A percentile compares a stretch with the other conserved stretches of the same genome.
These are phyloP conservation scores for Exophiala phaeomuriformis DNA, from an alignment of 2,329 filamentous ascomycete genomes.

Conservation along the genomic window DNA sequence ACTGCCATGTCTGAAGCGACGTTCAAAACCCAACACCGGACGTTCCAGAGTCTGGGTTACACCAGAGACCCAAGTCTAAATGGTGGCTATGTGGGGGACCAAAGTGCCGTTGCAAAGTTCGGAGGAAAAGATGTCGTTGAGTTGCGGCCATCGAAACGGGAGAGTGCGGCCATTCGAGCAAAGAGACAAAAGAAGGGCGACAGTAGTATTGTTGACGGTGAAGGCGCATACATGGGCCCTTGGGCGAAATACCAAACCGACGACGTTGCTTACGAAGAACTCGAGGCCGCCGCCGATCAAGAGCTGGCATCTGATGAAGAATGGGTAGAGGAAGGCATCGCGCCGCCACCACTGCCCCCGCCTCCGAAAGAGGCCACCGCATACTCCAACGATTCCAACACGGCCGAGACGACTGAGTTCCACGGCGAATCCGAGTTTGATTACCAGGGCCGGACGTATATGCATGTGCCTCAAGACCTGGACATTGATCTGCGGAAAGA, in stretches of 20 bases:
- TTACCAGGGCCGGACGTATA: conserved; percentile 92
- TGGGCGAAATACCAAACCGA: conserved; percentile 82
- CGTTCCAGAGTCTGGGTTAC: conserved; percentile 60
- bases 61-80: conserved; percentile 43
- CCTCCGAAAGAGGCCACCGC: conserved; percentile 47
- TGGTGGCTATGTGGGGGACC: conserved; percentile 43
- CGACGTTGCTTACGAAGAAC: conserved; percentile 62
- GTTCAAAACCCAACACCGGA: conserved; percentile 80
- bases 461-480: conserved; percentile 91
- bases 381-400: conserved; percentile 51
- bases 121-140: conserved; percentile 49
- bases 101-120: conserved; percentile 39
- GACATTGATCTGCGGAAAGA: conserved; percentile 81
- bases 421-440: conserved; percentile 77
- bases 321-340: conserved; percentile 66
- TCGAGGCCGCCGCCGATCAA: conserved; percentile 58
- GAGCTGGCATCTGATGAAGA: conserved; percentile 72
- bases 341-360: conserved; percentile 43
- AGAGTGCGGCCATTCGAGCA: conserved; percentile 59
- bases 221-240: conserved; percentile 82
- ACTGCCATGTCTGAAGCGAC: conserved; percentile 83
- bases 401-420: conserved; percentile 76
- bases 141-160: conserved; percentile 59
- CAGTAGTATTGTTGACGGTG: conserved; percentile 74
- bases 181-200: conserved; percentile 80